These are phyloP conservation scores for Salinomyces thailandicus DNA, from an alignment of 2,329 filamentous ascomycete species.

Conservation along the genomic window DNA sequence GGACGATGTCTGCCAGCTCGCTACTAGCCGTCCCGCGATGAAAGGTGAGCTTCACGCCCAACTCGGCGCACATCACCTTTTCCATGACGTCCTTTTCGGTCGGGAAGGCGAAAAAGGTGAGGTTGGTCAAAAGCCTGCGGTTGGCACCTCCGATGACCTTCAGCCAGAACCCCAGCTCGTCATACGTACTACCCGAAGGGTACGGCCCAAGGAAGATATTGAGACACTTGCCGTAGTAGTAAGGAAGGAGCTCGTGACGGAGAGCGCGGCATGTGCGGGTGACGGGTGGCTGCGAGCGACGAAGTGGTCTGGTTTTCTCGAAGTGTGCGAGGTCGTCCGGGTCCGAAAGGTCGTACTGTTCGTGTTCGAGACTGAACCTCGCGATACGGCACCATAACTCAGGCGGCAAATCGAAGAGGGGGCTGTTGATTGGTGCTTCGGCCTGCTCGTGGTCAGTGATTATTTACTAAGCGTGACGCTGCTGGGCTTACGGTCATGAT, in stretches of 20 bases:
- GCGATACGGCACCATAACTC: slow-evolving; percentile 3
- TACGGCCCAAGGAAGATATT: neutral
- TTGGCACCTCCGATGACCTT: neutral
- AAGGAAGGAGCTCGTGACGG: neutral
- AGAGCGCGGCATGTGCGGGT: neutral
- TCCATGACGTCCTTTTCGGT: too few species aligned
- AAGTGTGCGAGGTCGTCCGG: too few species aligned
- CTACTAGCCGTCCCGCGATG: too few species aligned
- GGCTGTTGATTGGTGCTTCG: neutral
- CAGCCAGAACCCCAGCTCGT: neutral
- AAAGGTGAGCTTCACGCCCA: too few species aligned
- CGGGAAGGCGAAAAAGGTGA: too few species aligned
- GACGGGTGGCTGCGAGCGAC: slow-evolving; percentile 1
- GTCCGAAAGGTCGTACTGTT: neutral
- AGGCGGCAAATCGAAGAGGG: slow-evolving; percentile 1
- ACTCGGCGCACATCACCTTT: too few species aligned
- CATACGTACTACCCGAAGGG: slow-evolving; percentile 2
- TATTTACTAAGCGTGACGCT: too few species aligned
- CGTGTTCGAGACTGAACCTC: neutral
- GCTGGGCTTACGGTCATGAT: too few species aligned
- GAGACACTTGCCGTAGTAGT: neutral
- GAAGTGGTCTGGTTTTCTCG: too few species aligned
- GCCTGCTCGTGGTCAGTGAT: too few species aligned
- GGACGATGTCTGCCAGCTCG: too few species aligned
- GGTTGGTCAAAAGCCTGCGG: neutral